phyloP scores from a whole-genome alignment of 2,329 filamentous ascomycete species.

The Aureobasidium sp. region DNA sequence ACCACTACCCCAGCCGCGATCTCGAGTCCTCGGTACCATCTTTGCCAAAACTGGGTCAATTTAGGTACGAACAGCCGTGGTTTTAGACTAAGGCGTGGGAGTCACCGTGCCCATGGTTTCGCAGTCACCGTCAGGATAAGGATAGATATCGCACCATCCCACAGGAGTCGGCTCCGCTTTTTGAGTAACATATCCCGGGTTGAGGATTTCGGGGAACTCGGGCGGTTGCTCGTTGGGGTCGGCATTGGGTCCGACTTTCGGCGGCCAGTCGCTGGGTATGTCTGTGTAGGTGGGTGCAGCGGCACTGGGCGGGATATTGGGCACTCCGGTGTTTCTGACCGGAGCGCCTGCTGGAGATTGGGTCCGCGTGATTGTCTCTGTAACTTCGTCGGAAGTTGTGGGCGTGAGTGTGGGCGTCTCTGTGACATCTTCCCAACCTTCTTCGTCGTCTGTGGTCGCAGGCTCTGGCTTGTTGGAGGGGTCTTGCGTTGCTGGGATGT shows the following conservation, averaged over 20 bases:
- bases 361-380: not conserved
- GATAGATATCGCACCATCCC: not conserved
- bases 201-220: not conserved
- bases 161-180: not conserved
- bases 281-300: not conserved
- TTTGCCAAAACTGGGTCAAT: too few relatives aligned
- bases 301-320: not conserved
- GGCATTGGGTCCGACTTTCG: not conserved
- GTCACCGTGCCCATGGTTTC: not conserved
- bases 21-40: too few relatives aligned
- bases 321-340: not conserved
- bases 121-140: not conserved
- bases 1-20: too few relatives aligned
- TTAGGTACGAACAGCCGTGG: too few relatives aligned
- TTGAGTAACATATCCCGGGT: not conserved
- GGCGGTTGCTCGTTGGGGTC: not conserved
- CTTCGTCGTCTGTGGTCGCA: not conserved
- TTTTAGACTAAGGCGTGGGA: too few relatives aligned
- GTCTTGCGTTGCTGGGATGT: not conserved
- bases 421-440: not conserved
- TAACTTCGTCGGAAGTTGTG: not conserved
- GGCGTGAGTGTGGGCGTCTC: not conserved
- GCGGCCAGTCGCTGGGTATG: not conserved
- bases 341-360: not conserved
- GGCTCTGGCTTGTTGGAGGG: not conserved